phyloP scores from a whole-genome alignment of 176 grass and related monocot genomes.

The Avena sativa region DNA sequence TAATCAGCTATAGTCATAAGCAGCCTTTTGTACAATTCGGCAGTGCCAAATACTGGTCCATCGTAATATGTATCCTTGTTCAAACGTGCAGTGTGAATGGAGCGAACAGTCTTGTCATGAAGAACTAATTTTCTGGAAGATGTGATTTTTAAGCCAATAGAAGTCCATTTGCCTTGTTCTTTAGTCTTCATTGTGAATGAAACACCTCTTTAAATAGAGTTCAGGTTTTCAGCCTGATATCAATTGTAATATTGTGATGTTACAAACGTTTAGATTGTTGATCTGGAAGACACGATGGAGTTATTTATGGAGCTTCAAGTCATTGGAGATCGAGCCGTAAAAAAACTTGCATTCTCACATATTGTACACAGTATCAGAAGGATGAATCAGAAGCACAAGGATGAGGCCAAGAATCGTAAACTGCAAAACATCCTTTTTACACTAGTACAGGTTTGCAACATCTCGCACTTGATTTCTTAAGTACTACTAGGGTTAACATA shows the following conservation, averaged over 20 bases:
- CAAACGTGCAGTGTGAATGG: background rate
- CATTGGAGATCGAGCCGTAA: slow-evolving; percentile 77
- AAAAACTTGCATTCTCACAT: slow-evolving; percentile 93
- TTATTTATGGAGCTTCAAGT: slow-evolving; percentile 96
- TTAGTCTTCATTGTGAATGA: background rate
- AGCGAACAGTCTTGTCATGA: background rate
- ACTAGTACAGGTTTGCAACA: slow-evolving; percentile 69
- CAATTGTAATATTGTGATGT: background rate
- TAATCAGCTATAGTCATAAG: background rate
- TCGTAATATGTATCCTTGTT: background rate
- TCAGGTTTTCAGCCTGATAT: background rate
- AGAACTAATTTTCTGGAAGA: background rate
- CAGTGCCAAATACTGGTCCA: background rate
- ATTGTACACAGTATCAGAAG: slow-evolving; percentile 82
- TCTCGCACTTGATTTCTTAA: background rate
- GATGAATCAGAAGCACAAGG: slow-evolving; percentile 96
- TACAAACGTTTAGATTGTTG: slow-evolving; percentile 62
- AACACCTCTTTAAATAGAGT: background rate
- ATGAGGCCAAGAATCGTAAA: slow-evolving; percentile 78
- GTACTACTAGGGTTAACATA: background rate
- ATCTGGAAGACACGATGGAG: slow-evolving; percentile 81
- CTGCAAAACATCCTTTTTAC: slow-evolving; percentile 80
- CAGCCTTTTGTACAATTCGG: background rate
- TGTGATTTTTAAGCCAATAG: background rate
- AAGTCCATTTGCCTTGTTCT: background rate